Conservation (phyloP, 148 eudicot genomes). For the Spergularia marina region DNA sequence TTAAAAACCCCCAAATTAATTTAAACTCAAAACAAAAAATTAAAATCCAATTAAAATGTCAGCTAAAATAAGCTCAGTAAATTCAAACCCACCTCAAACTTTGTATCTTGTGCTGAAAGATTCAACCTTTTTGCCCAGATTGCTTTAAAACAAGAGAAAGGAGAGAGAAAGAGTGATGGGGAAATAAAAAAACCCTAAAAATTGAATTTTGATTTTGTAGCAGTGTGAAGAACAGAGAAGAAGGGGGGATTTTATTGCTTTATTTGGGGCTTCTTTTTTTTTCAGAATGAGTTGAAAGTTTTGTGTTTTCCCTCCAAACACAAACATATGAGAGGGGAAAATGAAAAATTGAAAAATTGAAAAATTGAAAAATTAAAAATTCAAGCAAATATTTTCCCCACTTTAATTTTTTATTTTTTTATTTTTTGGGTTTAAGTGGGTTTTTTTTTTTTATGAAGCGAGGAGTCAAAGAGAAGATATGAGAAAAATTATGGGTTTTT, state of each 20-base stretch:
- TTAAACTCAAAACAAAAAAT: not conserved
- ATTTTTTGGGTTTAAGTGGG: not conserved
- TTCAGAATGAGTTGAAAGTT: slow-evolving; percentile 23
- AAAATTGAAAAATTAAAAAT: not conserved
- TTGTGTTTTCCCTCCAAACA: slow-evolving; percentile 29
- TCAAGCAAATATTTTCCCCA: not conserved
- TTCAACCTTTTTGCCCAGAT: slow-evolving; percentile 8
- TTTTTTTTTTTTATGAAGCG: not conserved
- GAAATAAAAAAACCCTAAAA: slow-evolving; percentile 13
- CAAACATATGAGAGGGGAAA: slow-evolving; percentile 9
- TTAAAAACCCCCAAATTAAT: slow-evolving; percentile 5
- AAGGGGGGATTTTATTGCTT: not conserved
- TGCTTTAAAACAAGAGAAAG: not conserved
- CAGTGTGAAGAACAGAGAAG: not conserved
- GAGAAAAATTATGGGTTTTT: not conserved
- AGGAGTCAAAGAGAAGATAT: not conserved
- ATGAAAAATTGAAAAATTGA: not conserved
- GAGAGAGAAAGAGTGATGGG: not conserved
- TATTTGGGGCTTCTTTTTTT: not conserved
- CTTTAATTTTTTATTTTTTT: not conserved
- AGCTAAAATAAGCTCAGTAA: slow-evolving; percentile 9
- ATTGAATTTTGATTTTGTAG: not conserved
- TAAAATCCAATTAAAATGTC: not conserved
- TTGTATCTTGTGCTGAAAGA: not conserved
- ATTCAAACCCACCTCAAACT: slow-evolving; percentile 10